Evolutionary conservation across 331 rosid species (phyloP).

Genomic region (Saraca asoca): DNA sequence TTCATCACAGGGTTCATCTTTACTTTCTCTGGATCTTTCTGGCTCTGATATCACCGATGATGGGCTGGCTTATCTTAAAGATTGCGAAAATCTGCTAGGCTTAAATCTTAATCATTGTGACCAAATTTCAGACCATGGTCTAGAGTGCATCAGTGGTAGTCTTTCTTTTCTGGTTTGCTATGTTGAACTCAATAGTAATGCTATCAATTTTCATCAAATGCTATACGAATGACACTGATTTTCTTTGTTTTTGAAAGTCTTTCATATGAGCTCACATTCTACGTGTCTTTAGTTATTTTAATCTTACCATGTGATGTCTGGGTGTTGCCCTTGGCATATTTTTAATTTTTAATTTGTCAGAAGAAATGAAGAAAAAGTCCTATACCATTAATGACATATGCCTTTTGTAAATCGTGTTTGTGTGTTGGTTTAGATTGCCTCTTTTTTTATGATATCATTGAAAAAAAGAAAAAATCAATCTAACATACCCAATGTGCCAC

Average conservation of each 20-base stretch:
- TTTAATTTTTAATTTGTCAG: conserved; percentile 16
- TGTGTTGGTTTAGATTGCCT: neutral
- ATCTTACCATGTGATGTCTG: too few relatives aligned
- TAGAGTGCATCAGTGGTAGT: conserved; percentile 66
- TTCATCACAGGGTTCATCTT: conserved; percentile 84
- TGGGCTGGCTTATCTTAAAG: conserved; percentile 68
- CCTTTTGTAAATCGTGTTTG: conserved; percentile 13
- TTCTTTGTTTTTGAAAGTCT: neutral
- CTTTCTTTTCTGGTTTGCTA: conserved; percentile 23
- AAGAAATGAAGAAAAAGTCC: neutral
- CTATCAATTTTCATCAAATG: too few relatives aligned
- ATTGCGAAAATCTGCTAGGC: conserved; percentile 66
- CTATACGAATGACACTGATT: too few relatives aligned
- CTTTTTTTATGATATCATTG: too few relatives aligned
- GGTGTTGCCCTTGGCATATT: conserved; percentile 1
- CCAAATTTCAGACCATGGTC: conserved; percentile 80
- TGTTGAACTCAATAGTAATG: too few relatives aligned
- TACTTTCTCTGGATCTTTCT: conserved; percentile 83
- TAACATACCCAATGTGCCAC: conserved; percentile 13
- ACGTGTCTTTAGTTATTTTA: neutral
- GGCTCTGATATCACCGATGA: conserved; percentile 75
- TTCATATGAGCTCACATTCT: conserved; percentile 2
- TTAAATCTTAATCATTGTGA: conserved; percentile 76
- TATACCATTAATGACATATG: neutral
- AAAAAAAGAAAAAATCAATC: neutral